A percentile compares a stretch with the other conserved stretches of the same genome.
These are phyloP conservation scores for Salix arbutifolia DNA, from an alignment of 345 rosid genomes.

Conservation along the genomic window DNA sequence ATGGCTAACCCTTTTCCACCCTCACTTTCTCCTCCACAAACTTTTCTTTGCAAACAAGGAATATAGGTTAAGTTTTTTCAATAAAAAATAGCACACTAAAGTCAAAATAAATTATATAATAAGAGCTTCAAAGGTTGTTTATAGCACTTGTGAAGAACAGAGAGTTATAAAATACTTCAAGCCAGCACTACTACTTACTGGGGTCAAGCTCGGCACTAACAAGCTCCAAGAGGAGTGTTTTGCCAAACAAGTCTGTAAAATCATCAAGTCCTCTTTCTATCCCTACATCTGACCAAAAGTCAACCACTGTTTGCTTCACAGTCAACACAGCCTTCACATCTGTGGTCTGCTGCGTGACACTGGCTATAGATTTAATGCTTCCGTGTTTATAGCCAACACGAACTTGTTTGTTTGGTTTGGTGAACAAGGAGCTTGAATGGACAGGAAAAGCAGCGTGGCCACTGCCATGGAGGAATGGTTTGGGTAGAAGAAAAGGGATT, in stretches of 20 bases:
- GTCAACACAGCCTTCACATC: constrained; percentile 39
- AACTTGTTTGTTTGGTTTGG: neutral
- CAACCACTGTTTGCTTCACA: constrained; percentile 26
- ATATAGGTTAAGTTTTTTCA: no score
- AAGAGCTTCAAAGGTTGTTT: neutral
- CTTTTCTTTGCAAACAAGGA: no score
- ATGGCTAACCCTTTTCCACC: no score
- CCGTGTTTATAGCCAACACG: constrained; percentile 3
- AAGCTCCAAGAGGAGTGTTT: constrained; percentile 49
- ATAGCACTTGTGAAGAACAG: no score
- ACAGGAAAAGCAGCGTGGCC: constrained; percentile 6
- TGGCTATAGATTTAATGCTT: constrained; percentile 17
- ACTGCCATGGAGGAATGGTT: constrained; percentile 30
- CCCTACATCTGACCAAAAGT: constrained; percentile 21
- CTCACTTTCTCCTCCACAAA: no score
- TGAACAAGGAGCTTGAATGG: neutral
- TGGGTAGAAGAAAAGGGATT: constrained; percentile 13
- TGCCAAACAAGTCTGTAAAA: constrained; percentile 41
- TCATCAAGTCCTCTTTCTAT: constrained; percentile 34
- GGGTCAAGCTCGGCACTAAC: constrained; percentile 53
- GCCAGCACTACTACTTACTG: constrained; percentile 30
- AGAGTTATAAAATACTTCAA: no score
- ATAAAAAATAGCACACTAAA: no score
- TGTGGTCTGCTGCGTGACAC: neutral
- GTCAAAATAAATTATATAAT: no score